Percentiles rank a stretch among this genome's conserved stretches.
These are phyloP conservation scores for Trichomonas gallinae DNA, from an alignment of 208 protist species.

Conservation along the genomic window DNA sequence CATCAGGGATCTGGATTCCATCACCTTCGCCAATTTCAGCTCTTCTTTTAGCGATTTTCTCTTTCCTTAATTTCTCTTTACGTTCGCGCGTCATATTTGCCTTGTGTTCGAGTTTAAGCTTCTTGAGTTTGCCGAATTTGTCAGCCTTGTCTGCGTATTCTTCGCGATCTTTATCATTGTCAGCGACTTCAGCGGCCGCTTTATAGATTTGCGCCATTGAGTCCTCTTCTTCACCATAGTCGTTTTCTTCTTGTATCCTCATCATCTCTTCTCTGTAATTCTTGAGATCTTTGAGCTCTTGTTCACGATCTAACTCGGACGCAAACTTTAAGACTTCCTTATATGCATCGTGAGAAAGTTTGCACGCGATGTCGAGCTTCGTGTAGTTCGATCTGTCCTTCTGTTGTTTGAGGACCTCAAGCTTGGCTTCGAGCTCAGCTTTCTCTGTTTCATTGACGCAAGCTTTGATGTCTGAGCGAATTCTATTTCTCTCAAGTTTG, in stretches of 20 bases:
- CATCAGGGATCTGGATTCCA: neutral
- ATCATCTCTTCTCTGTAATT: neutral
- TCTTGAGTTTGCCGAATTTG: neutral
- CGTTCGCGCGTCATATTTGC: neutral
- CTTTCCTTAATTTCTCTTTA: neutral
- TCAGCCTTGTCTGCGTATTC: neutral
- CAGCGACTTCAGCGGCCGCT: neutral
- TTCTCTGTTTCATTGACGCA: neutral
- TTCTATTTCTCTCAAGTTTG: neutral
- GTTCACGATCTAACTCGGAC: neutral
- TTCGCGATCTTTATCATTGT: neutral
- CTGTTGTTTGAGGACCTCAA: neutral
- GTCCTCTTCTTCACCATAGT: neutral
- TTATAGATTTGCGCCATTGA: neutral
- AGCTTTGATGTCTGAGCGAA: neutral
- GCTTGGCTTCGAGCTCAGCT: neutral
- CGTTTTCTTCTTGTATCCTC: neutral
- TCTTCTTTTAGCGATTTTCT: neutral
- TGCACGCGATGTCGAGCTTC: neutral
- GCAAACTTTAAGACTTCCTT: neutral
- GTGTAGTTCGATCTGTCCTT: neutral
- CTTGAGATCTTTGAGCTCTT: neutral
- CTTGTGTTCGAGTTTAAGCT: neutral
- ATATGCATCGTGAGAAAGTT: neutral
- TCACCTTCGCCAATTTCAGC: neutral